A percentile compares a stretch with the other conserved stretches of the same genome.
Conservation (phyloP, 2,329 filamentous ascomycete genomes). For the Venturia pyrina region DNA sequence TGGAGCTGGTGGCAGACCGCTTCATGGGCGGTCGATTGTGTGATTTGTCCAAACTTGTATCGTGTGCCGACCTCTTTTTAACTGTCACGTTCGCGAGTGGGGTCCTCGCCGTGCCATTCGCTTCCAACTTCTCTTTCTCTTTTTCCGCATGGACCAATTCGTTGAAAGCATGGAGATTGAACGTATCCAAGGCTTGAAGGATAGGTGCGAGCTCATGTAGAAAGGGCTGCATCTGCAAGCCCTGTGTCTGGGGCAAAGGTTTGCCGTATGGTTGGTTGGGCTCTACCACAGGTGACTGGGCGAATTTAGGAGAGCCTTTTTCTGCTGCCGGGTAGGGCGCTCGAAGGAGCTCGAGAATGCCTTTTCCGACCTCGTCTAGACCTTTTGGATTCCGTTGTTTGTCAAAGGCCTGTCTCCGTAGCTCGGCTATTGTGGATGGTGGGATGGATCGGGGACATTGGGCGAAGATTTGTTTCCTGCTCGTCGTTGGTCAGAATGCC, state of each 20-base stretch:
- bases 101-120: neutral
- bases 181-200: neutral
- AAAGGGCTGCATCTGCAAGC: neutral
- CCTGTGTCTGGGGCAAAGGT: neutral
- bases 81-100: neutral
- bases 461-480: neutral
- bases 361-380: neutral
- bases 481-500: neutral
- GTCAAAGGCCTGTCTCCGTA: neutral
- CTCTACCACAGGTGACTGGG: neutral
- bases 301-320: neutral
- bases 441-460: constrained; percentile 1
- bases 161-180: neutral
- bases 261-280: neutral
- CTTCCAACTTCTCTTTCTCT: neutral
- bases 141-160: neutral
- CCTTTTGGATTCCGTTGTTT: neutral
- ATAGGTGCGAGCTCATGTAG: neutral
- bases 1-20: neutral
- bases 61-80: neutral
- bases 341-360: neutral
- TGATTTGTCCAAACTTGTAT: neutral
- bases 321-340: neutral
- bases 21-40: neutral
- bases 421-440: neutral